phyloP scores from a whole-genome alignment of 2,329 filamentous ascomycete species.

The Cordyceps fumosorosea region DNA sequence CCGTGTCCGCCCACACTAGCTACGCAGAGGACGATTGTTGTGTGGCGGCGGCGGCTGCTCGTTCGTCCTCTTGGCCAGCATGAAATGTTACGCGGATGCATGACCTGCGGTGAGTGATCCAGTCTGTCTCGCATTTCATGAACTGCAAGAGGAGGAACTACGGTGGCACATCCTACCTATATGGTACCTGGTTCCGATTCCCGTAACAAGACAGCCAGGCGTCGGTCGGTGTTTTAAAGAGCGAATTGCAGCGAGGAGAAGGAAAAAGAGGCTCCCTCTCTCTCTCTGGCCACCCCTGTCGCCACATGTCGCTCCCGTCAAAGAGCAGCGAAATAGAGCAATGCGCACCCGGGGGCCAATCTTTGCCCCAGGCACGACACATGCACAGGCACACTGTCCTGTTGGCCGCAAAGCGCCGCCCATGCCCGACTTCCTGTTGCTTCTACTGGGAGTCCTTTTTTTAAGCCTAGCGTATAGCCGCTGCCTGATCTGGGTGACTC shows the following conservation, averaged over 20 bases:
- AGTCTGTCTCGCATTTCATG: neutral
- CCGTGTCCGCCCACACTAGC: neutral
- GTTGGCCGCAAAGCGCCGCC: slow-evolving; percentile 2
- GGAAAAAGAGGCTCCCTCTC: neutral
- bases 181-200: neutral
- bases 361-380: neutral
- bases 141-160: neutral
- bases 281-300: neutral
- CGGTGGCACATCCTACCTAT: neutral
- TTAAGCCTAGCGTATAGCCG: neutral
- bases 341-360: neutral
- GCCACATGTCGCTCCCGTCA: slow-evolving; percentile 9
- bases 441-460: neutral
- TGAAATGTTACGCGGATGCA: neutral
- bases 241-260: neutral
- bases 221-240: slow-evolving; percentile 1
- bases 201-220: neutral
- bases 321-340: neutral
- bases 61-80: neutral
- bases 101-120: neutral
- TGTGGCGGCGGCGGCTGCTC: neutral
- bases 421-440: neutral
- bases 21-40: neutral
- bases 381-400: neutral
- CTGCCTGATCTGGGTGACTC: neutral